Conservation (phyloP, 257 asterid genomes). For the Coffea canephora region DNA sequence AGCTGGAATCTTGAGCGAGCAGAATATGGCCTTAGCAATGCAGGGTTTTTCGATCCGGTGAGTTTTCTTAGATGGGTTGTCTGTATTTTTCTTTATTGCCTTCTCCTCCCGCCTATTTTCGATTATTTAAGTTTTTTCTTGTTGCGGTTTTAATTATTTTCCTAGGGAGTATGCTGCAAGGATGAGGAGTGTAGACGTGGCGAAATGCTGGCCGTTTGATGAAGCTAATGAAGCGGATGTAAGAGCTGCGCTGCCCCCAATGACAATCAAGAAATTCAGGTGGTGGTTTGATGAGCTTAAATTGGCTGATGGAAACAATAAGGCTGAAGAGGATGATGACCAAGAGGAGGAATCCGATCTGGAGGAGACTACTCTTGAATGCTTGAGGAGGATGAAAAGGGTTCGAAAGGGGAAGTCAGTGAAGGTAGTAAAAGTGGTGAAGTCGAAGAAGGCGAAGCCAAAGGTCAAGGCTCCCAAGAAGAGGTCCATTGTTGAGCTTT, state of each 20-base stretch:
- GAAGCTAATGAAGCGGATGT: conserved; percentile 32
- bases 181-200: conserved; percentile 66
- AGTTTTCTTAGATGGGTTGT: conserved; percentile 22
- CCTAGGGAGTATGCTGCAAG: conserved; percentile 58
- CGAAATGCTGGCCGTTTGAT: conserved; percentile 75
- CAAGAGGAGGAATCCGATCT: conserved; percentile 24
- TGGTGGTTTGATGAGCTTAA: conserved; percentile 66
- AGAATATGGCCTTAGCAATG: conserved; percentile 29
- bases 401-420: conserved; percentile 14
- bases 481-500: conserved; percentile 71
- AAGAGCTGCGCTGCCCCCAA: conserved; percentile 53
- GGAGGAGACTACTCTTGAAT: conserved; percentile 21
- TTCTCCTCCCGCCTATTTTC: not conserved
- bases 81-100: conserved; percentile 3
- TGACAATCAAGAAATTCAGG: conserved; percentile 53
- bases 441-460: conserved; percentile 9
- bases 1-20: conserved; percentile 18
- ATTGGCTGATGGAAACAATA: not conserved
- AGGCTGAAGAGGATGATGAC: conserved; percentile 15
- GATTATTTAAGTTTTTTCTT: not conserved
- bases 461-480: conserved; percentile 48
- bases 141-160: conserved; percentile 1
- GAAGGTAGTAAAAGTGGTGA: conserved; percentile 29
- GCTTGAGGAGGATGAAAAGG: conserved; percentile 12
- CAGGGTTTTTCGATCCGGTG: conserved; percentile 58